phyloP scores from a whole-genome alignment of 129 eudicot species.

The Lactuca sativa region DNA sequence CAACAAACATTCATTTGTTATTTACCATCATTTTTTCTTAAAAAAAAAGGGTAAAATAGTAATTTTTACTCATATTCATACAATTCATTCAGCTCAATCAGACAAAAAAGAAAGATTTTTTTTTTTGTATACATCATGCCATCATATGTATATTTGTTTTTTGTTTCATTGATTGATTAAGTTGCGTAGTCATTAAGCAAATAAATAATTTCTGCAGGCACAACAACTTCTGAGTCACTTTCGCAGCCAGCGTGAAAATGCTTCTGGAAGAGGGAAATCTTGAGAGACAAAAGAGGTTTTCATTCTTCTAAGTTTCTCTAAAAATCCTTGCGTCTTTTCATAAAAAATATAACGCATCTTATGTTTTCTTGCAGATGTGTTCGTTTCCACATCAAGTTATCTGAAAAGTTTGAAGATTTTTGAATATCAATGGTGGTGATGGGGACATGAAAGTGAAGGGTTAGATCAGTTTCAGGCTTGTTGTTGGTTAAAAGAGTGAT shows the following conservation, averaged over 20 bases:
- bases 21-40: too few relatives aligned
- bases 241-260: conserved; percentile 81
- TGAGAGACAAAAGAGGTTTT: conserved; percentile 34
- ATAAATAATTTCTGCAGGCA: conserved; percentile 47
- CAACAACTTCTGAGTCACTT: conserved; percentile 93
- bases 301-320: conserved; percentile 21
- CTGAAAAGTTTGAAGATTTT: conserved; percentile 12
- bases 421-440: conserved; percentile 15
- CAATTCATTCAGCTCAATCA: too few relatives aligned
- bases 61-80: background rate
- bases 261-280: conserved; percentile 61
- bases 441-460: conserved; percentile 27
- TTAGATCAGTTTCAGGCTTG: conserved; percentile 26
- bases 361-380: background rate
- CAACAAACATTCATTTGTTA: background rate
- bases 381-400: conserved; percentile 15
- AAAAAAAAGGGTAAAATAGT: background rate
- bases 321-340: background rate
- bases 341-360: background rate
- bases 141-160: too few relatives aligned
- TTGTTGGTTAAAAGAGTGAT: conserved; percentile 16
- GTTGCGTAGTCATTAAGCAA: background rate
- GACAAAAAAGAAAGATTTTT: too few relatives aligned
- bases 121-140: too few relatives aligned
- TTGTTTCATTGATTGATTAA: background rate